A percentile compares a stretch with the other conserved stretches of the same genome.
Conservation (phyloP, 768 basidiomycete genomes). For the Hygrocybe coccinea region DNA sequence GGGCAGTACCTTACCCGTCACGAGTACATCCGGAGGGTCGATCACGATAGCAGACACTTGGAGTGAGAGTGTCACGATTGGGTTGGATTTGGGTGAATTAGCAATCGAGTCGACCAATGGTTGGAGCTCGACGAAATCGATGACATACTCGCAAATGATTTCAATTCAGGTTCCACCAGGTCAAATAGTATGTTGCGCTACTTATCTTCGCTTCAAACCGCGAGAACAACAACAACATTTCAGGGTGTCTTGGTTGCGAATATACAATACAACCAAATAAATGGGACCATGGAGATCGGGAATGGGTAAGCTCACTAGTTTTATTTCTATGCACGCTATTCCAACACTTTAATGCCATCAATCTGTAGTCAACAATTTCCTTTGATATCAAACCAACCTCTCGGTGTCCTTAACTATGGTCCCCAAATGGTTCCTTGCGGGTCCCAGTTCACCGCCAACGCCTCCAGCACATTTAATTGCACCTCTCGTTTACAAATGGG, state of each 20-base stretch:
- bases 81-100: too few species aligned
- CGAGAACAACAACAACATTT: background rate
- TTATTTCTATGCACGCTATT: too few species aligned
- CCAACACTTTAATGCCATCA: background rate
- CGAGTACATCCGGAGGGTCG: background rate
- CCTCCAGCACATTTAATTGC: background rate
- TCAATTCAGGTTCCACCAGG: background rate
- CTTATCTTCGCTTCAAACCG: background rate
- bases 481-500: too few species aligned
- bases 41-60: slow-evolving; percentile 1
- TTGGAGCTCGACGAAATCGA: background rate
- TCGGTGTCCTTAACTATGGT: background rate
- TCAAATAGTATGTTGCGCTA: background rate
- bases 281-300: background rate
- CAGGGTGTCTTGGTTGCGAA: background rate
- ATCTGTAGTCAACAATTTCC: background rate
- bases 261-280: background rate
- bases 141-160: background rate
- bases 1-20: background rate
- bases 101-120: too few species aligned
- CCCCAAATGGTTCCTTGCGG: background rate
- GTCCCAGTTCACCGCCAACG: background rate
- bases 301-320: background rate
- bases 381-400: slow-evolving; percentile 2
- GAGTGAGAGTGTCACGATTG: too few species aligned